Conservation (phyloP, 441 rosid species). For the Pelargonium myrrhifolium region DNA sequence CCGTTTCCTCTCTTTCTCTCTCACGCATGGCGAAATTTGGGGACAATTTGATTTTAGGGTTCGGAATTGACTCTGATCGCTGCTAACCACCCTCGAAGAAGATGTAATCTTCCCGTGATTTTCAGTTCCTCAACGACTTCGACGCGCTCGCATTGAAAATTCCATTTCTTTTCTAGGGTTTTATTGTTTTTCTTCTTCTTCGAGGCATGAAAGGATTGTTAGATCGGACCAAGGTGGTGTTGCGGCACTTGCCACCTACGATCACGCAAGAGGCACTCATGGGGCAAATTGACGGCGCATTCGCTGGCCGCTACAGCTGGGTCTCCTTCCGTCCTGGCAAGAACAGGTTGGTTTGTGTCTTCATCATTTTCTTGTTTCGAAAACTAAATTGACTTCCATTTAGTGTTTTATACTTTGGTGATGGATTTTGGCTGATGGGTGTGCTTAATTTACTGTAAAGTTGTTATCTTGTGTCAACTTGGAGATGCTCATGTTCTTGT, state of each 20-base stretch:
- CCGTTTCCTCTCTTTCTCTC: neutral
- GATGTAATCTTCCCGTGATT: constrained; percentile 39
- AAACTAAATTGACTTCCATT: neutral
- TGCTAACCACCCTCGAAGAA: constrained; percentile 10
- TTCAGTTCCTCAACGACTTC: neutral
- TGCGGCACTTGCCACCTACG: constrained; percentile 64
- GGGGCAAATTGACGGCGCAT: constrained; percentile 53
- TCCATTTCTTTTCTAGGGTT: constrained; percentile 8
- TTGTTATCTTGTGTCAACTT: neutral
- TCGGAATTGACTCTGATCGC: constrained; percentile 15
- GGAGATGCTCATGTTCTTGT: too few species aligned
- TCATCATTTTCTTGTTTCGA: neutral
- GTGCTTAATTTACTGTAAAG: neutral
- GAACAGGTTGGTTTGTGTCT: constrained; percentile 36
- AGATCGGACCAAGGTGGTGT: constrained; percentile 70
- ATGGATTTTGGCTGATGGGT: neutral
- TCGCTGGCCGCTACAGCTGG: constrained; percentile 57
- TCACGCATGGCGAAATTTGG: constrained; percentile 24
- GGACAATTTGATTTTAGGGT: constrained; percentile 26
- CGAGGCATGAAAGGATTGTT: constrained; percentile 42
- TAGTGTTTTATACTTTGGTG: neutral
- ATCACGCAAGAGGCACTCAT: constrained; percentile 39
- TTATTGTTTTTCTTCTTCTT: constrained; percentile 7
- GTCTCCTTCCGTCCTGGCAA: constrained; percentile 53
- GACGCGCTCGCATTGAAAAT: neutral